Base-by-base conservation (phyloP, 129 eudicot genomes). In the Ambrosia artemisiifolia region DNA sequence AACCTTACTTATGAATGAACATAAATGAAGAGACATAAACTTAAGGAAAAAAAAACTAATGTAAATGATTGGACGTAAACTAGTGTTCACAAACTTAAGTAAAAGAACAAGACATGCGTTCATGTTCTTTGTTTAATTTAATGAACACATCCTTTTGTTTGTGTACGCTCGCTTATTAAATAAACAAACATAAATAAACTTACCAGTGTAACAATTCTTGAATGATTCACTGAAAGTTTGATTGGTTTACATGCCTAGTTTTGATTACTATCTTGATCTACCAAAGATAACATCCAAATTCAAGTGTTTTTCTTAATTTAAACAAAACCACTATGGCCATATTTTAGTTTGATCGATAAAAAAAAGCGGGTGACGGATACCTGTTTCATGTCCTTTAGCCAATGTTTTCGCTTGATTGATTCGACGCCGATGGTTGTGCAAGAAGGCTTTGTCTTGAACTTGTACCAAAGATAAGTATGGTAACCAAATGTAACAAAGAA, bases 401-500 rank as follows among this genome's bases (percentile, higher is more conserved):
- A 91, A 11, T 82, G 76, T 48, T 88, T 82, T 62, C 96, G 81
- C 68, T 82, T 87, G 55, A 80, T 60, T 3, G 84, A 59, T 84
- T 87, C 84, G 38, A 84, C 69, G 72, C 98, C 98, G 5, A 93
- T 77, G 30, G 92, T 83, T 57, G 95, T 93, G 35, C 69, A 47
- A 40, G 63, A 47, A 17, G 98, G 98, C 54, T 79, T 76, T 80
- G 63, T 75, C 86, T 80, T 90, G 82, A 84, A 79, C 34, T 77
- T 56, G 67, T 87, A 92, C 92, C 90, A 90, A 20, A 93, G 91
- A 83, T 81, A 93, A 46, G 85, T 92, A 86, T 93, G 98, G 83
- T 93, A 93, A 11, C 92, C 96, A 28, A 93, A 59, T 33, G 95
- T 87, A n/a, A 93, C 66, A 79, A 93, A 84, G 50, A 93, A 67